Percentiles rank a stretch among this genome's conserved stretches.
Conservation (phyloP, 2,329 filamentous ascomycete species). For the Aspergillus sp. region DNA sequence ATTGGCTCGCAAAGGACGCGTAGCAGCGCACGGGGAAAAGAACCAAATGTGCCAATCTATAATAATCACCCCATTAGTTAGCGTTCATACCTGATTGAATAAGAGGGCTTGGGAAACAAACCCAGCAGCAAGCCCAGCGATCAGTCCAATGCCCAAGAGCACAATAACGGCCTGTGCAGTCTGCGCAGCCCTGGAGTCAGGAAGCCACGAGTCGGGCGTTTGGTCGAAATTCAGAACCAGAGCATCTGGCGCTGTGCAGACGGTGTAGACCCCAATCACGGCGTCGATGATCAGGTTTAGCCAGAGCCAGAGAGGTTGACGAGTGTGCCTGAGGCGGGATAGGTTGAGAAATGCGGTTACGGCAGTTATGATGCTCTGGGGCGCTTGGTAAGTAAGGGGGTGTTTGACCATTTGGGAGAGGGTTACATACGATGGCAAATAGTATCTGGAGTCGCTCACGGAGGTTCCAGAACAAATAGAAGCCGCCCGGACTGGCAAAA, state of each 20-base stretch:
- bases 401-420: background rate
- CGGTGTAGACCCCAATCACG: background rate
- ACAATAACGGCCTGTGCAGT: background rate
- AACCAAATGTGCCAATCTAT: slow-evolving; percentile 1
- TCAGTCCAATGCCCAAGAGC: background rate
- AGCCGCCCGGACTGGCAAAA: background rate
- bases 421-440: background rate
- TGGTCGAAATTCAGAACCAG: background rate
- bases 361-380: background rate
- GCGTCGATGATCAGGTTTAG: slow-evolving; percentile 4
- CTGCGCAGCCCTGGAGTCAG: background rate
- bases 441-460: background rate
- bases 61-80: background rate
- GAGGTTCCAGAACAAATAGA: slow-evolving; percentile 4
- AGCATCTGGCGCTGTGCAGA: background rate
- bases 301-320: background rate
- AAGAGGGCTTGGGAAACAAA: background rate
- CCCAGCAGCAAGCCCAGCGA: background rate
- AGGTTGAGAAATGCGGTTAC: slow-evolving; percentile 7
- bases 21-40: slow-evolving; percentile 2
- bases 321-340: background rate
- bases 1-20: background rate
- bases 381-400: background rate
- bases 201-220: slow-evolving; percentile 4
- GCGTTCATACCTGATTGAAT: background rate